phyloP scores from a whole-genome alignment of 179 eudicot species.

The Nepenthes alata region DNA sequence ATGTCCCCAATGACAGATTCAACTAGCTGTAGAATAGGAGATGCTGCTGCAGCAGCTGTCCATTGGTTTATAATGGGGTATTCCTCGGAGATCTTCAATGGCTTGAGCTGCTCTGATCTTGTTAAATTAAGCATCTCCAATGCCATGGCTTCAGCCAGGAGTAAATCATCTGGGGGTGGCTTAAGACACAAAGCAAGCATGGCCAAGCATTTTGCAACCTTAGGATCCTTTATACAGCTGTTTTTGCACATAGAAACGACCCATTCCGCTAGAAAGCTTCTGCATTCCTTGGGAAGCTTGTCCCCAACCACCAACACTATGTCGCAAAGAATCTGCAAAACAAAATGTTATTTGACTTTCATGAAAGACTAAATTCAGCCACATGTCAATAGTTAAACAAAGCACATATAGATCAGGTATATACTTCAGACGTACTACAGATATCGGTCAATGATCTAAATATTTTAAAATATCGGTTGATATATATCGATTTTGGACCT shows the following conservation, averaged over 20 bases:
- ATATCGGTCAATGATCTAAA: neutral
- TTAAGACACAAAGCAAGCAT: constrained; percentile 15
- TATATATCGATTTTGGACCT: too few relatives aligned
- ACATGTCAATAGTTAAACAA: neutral
- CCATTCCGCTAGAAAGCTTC: constrained; percentile 30
- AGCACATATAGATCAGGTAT: neutral
- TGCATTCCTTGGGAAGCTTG: constrained; percentile 20
- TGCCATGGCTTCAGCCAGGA: constrained; percentile 34
- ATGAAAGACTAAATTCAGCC: neutral
- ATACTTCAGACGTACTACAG: neutral
- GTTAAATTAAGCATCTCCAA: constrained; percentile 20
- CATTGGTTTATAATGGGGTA: constrained; percentile 28
- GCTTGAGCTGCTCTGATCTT: constrained; percentile 20
- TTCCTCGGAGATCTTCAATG: constrained; percentile 18
- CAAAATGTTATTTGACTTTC: neutral
- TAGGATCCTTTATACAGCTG: constrained; percentile 18
- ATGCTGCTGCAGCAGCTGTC: constrained; percentile 21
- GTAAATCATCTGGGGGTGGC: constrained; percentile 34
- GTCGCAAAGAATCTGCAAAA: constrained; percentile 36
- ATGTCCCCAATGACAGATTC: constrained; percentile 30
- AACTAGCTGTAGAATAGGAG: constrained; percentile 25
- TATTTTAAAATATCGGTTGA: too few relatives aligned
- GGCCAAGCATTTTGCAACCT: constrained; percentile 30
- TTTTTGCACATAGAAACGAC: constrained; percentile 27
- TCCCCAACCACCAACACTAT: constrained; percentile 29